These are phyloP conservation scores for Penicillium sp. DNA, from an alignment of 2,329 filamentous ascomycete genomes.

Conservation along the genomic window DNA sequence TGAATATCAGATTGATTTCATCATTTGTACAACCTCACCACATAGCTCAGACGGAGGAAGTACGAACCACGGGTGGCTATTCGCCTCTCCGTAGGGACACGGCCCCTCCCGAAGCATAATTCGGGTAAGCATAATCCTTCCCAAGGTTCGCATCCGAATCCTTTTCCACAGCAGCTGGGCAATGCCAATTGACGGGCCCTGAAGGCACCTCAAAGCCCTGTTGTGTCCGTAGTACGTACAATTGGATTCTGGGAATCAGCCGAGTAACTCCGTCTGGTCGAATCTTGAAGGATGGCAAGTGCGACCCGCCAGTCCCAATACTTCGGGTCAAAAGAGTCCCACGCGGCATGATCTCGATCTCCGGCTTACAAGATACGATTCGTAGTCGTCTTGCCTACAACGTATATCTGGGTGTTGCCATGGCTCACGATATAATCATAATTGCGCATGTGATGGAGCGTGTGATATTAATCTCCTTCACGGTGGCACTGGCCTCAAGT, in stretches of 20 bases:
- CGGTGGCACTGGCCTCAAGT: background rate
- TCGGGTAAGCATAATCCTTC: background rate
- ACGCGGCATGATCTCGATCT: background rate
- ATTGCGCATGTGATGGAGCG: background rate
- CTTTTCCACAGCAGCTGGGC: background rate
- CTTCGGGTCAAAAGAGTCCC: background rate
- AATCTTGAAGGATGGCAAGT: background rate
- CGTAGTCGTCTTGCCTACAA: background rate
- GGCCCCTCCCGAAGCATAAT: constrained; percentile 13
- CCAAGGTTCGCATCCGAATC: background rate
- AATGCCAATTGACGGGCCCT: background rate
- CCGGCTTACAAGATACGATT: background rate
- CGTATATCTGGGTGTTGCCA: background rate
- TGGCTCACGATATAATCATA: background rate
- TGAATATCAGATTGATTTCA: background rate
- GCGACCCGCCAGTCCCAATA: constrained; percentile 1
- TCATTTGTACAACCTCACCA: too few relatives aligned
- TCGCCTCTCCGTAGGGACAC: constrained; percentile 5
- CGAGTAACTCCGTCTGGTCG: background rate
- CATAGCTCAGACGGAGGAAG: too few relatives aligned
- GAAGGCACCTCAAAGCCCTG: background rate
- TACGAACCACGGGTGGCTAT: constrained; percentile 15
- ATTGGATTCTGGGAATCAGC: background rate
- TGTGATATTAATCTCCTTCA: background rate
- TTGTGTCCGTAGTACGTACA: background rate